Percentiles rank a stretch among this genome's conserved stretches.
Conservation (phyloP, 495 filamentous ascomycete genomes). For the Sporormia fimetaria region DNA sequence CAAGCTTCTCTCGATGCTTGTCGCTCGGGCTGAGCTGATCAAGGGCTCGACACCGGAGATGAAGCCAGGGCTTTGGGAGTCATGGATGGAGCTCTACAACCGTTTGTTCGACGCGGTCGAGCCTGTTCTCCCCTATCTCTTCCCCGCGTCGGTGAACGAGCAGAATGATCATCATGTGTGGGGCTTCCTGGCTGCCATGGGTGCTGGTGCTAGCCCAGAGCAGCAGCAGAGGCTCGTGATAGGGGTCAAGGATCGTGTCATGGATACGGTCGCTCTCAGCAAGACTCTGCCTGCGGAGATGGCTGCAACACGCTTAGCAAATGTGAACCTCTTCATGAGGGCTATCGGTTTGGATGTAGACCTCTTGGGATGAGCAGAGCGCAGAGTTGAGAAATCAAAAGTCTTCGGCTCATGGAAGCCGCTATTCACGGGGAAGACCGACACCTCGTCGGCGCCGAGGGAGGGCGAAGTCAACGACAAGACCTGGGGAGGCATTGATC, state of each 20-base stretch:
- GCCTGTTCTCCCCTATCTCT: slow-evolving; percentile 67
- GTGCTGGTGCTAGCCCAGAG: slow-evolving; percentile 79
- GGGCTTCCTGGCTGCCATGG: slow-evolving; percentile 92
- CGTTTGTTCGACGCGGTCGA: slow-evolving; percentile 79
- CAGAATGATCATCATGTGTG: slow-evolving; percentile 77
- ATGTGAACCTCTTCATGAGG: slow-evolving; percentile 97
- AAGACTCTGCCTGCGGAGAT: slow-evolving; percentile 82
- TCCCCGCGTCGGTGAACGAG: slow-evolving; percentile 60
- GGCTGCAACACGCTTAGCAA: slow-evolving; percentile 64
- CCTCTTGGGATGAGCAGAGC: slow-evolving; percentile 54
- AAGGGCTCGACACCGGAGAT: slow-evolving; percentile 45
- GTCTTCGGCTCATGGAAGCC: too few species aligned
- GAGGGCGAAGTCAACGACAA: too few species aligned
- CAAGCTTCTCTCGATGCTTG: slow-evolving; percentile 84
- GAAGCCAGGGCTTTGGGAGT: slow-evolving; percentile 47
- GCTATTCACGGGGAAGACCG: too few species aligned
- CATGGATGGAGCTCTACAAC: slow-evolving; percentile 68
- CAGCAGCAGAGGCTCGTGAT: slow-evolving; percentile 90
- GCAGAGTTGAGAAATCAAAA: not conserved
- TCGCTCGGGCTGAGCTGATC: slow-evolving; percentile 85
- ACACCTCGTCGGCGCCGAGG: too few species aligned
- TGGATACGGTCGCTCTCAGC: slow-evolving; percentile 82
- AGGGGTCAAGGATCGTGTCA: slow-evolving; percentile 94
- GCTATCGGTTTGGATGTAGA: slow-evolving; percentile 97
- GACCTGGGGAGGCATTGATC: too few species aligned